These are phyloP conservation scores for Colletotrichum musicola DNA, from an alignment of 2,329 filamentous ascomycete species.

Conservation along the genomic window DNA sequence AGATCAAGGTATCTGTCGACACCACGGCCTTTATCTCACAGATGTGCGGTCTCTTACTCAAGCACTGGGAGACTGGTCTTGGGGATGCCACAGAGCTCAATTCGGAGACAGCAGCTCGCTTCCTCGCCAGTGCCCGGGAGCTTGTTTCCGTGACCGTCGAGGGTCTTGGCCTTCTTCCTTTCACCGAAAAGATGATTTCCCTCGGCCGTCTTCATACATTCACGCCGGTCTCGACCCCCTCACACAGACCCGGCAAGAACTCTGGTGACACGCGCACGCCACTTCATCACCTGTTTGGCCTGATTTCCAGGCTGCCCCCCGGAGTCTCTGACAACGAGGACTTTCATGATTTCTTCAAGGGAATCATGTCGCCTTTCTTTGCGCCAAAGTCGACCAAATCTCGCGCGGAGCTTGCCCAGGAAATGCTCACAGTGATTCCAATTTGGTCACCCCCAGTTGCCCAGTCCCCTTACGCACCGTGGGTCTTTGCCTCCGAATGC, in stretches of 20 bases:
- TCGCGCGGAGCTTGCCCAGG: slow-evolving; percentile 61
- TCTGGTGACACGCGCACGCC: slow-evolving; percentile 68
- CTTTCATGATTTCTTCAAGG: slow-evolving; percentile 59
- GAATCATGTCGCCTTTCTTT: slow-evolving; percentile 71
- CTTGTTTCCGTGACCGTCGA: slow-evolving; percentile 63
- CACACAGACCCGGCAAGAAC: slow-evolving; percentile 67
- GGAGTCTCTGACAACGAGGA: slow-evolving; percentile 61
- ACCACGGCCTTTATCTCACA: slow-evolving; percentile 83
- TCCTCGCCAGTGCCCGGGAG: slow-evolving; percentile 66
- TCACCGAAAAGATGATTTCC: slow-evolving; percentile 71
- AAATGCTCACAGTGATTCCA: slow-evolving; percentile 63
- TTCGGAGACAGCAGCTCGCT: slow-evolving; percentile 59
- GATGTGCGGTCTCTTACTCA: slow-evolving; percentile 76
- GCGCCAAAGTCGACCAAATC: slow-evolving; percentile 58
- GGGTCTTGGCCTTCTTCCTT: slow-evolving; percentile 69
- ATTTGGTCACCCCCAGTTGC: slow-evolving; percentile 52
- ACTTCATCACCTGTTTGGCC: slow-evolving; percentile 73
- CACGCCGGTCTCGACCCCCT: slow-evolving; percentile 74
- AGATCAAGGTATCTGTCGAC: slow-evolving; percentile 89
- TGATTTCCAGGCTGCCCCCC: slow-evolving; percentile 66
- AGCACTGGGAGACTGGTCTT: slow-evolving; percentile 75
- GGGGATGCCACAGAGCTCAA: slow-evolving; percentile 64
- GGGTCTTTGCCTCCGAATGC: slow-evolving; percentile 62
- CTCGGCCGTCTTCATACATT: slow-evolving; percentile 68
- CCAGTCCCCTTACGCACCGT: slow-evolving; percentile 61